phyloP scores from a whole-genome alignment of 2,329 filamentous ascomycete species.

The Penicillium janthinellum region DNA sequence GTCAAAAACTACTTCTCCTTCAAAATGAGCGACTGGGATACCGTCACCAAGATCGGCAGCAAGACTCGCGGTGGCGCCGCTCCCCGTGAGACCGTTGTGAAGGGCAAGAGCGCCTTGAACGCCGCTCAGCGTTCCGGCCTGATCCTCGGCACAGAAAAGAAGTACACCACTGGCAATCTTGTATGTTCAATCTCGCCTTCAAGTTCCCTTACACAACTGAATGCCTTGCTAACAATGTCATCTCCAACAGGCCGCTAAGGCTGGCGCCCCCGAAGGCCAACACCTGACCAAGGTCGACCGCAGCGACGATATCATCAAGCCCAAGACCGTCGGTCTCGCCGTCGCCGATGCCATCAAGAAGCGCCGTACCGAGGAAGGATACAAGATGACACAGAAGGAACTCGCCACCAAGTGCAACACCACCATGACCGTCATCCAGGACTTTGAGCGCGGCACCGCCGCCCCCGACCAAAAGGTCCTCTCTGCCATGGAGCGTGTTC shows the following conservation, averaged over 20 bases:
- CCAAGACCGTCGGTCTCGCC: constrained; percentile 80
- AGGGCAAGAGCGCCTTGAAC: constrained; percentile 81
- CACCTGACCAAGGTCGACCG: constrained; percentile 97
- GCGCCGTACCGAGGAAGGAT: constrained; percentile 76
- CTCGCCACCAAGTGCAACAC: constrained; percentile 87
- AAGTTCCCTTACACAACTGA: background rate
- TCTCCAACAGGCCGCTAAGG: constrained; percentile 42
- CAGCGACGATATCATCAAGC: constrained; percentile 95
- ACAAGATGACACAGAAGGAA: constrained; percentile 94
- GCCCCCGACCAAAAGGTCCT: constrained; percentile 83
- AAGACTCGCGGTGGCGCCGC: constrained; percentile 67
- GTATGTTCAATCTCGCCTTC: constrained; percentile 50
- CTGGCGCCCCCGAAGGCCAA: constrained; percentile 74
- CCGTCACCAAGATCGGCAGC: constrained; percentile 89
- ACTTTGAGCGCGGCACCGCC: constrained; percentile 80
- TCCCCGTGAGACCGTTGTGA: constrained; percentile 83
- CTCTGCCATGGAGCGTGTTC: constrained; percentile 73
- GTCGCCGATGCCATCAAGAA: constrained; percentile 83
- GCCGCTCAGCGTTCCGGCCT: constrained; percentile 80
- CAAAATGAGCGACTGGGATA: constrained; percentile 80
- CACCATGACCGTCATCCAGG: constrained; percentile 74
- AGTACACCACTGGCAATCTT: constrained; percentile 74
- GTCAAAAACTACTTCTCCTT: constrained; percentile 3
- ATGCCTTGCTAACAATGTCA: constrained; percentile 13
- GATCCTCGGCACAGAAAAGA: constrained; percentile 88